Conservation (phyloP, 257 asterid species). For the Primulina tabacum region DNA sequence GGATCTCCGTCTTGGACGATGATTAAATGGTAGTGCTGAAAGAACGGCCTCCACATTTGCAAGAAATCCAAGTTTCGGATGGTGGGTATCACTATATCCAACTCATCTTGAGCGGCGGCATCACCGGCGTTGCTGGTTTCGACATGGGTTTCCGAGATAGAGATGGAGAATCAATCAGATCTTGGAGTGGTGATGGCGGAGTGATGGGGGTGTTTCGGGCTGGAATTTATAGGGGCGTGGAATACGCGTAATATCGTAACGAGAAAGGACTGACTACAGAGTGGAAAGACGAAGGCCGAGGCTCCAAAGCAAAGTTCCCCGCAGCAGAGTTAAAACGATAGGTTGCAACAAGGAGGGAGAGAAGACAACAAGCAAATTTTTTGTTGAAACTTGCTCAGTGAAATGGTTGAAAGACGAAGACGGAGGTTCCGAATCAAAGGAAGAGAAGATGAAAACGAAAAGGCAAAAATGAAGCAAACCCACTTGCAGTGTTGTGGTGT, state of each 20-base stretch:
- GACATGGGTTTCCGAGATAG: conserved; percentile 24
- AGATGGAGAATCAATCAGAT: neutral
- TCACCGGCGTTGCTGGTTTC: conserved; percentile 33
- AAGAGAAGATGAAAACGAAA: too few species aligned
- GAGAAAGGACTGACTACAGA: conserved; percentile 20
- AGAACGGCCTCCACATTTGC: conserved; percentile 50
- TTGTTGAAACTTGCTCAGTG: too few species aligned
- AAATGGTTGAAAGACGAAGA: too few species aligned
- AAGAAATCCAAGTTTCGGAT: conserved; percentile 46
- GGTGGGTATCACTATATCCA: conserved; percentile 49
- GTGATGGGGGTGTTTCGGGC: conserved; percentile 11
- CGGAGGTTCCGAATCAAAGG: too few species aligned
- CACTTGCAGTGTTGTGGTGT: too few species aligned
- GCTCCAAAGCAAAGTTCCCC: too few species aligned
- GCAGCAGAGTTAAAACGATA: too few species aligned
- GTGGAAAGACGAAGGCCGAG: too few species aligned
- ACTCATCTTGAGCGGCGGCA: conserved; percentile 48
- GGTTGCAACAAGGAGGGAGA: too few species aligned
- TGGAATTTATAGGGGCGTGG: conserved; percentile 31
- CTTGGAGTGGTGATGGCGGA: conserved; percentile 10
- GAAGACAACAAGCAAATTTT: too few species aligned
- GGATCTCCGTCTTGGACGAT: conserved; percentile 55
- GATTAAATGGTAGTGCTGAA: conserved; percentile 46
- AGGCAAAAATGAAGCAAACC: too few species aligned
- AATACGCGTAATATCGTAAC: conserved; percentile 26